Evolutionary conservation across 2,329 filamentous ascomycete species (phyloP), one percentile per base, ranked within the genome.

Genomic region (Colletotrichum truncatum): DNA sequence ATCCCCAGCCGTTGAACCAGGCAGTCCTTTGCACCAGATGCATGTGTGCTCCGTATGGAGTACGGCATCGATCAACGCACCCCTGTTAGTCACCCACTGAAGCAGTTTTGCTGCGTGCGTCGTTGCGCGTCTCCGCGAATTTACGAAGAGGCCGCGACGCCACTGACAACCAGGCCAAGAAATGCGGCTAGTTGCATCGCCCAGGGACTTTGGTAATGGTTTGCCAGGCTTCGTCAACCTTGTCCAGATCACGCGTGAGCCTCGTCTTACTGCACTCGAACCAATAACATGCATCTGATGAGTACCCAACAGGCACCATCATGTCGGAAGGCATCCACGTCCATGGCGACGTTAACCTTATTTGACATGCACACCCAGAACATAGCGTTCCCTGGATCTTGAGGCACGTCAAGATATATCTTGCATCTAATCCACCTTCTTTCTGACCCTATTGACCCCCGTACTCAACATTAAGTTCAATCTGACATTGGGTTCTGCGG

Each of bases 341-440:
- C 18, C 1, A 34, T 16, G 10, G n/a, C 26, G 14, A 57, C 49
- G 43, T 45, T 39, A 60, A 46, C 46, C 61, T 64, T 60, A 25
- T 52, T 52, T 45, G 11, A 30, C 45, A 38, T 32, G 61, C 55
- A n/a, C 16, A 32, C 25, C 23, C 12, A 21, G 26, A 6, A 8
- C 14, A 10, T 28, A 11, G 16, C 3, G 5, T 46, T 39, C 14
- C n/a, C 26, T 3, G 1, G 41, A 11, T 26, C 26, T n/a, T n/a
- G n/a, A n/a, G n/a, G n/a, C 45, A 8, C 11, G 18, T 6, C 21
- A 36, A 16, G 14, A 18, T 39, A 39, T 16, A 39, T n/a, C n/a
- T n/a, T 23, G 26, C 5, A 49, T 9, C 23, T 16, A 26, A 34
- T 16, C 14, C 26, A 49, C 11, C 14, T 49, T 32, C 32, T 14